phyloP scores from a whole-genome alignment of 371 early-diverging fungal species.

The Rhizomucor miehei region DNA sequence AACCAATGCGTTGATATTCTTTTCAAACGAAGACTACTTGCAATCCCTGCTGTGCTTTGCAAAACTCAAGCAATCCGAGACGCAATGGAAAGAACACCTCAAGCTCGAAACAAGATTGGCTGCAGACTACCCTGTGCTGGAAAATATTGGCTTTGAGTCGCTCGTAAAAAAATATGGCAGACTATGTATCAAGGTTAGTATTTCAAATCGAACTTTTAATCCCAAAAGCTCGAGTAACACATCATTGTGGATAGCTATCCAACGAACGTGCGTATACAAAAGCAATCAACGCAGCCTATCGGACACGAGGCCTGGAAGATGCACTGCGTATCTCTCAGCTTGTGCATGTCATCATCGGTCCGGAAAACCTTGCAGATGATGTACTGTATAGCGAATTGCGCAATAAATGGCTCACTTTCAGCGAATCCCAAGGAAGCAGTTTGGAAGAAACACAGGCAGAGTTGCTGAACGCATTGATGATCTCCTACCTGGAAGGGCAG shows the following conservation, averaged over 20 bases:
- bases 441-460: slow-evolving; percentile 26
- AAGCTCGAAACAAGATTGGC: slow-evolving; percentile 20
- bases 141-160: slow-evolving; percentile 18
- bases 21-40: slow-evolving; percentile 13
- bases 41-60: slow-evolving; percentile 21
- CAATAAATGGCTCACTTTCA: slow-evolving; percentile 34
- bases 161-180: slow-evolving; percentile 24
- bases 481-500: slow-evolving; percentile 39
- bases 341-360: slow-evolving; percentile 36
- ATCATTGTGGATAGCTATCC: slow-evolving; percentile 1
- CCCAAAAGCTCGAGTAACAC: not conserved
- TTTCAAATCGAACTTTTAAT: not conserved
- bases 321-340: slow-evolving; percentile 31
- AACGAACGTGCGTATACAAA: slow-evolving; percentile 19
- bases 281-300: slow-evolving; percentile 27
- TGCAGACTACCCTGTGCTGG: no score
- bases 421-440: slow-evolving; percentile 19
- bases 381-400: slow-evolving; percentile 22
- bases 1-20: slow-evolving; percentile 15
- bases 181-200: slow-evolving; percentile 25
- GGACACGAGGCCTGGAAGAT: slow-evolving; percentile 38
- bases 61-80: slow-evolving; percentile 26
- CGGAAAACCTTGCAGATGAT: slow-evolving; percentile 23
- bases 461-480: slow-evolving; percentile 33
- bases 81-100: slow-evolving; percentile 30